Conservation (phyloP, 2,329 filamentous ascomycete species). For the Fusarium sp. region DNA sequence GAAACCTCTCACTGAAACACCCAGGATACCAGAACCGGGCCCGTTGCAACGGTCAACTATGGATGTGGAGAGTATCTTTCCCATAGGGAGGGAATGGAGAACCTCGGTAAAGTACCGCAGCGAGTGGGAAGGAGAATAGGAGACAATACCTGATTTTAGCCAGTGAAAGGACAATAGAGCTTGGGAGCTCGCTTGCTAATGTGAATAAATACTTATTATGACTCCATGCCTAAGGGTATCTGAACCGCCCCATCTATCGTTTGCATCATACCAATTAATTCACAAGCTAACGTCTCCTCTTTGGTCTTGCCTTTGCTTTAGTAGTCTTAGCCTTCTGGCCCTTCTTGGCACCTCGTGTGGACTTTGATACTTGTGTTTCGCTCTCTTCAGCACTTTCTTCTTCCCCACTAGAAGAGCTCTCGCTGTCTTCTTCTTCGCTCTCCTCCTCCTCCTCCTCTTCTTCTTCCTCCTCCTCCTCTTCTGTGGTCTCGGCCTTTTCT, state of each 20-base stretch:
- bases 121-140: constrained; percentile 55
- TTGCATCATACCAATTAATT: neutral
- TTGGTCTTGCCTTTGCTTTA: constrained; percentile 48
- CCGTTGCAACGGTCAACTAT: constrained; percentile 43
- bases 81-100: constrained; percentile 54
- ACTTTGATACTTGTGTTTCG: constrained; percentile 52
- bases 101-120: constrained; percentile 49
- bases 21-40: constrained; percentile 46
- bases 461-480: constrained; percentile 52
- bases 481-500: constrained; percentile 50
- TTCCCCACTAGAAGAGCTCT: constrained; percentile 47
- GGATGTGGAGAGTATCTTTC: constrained; percentile 51
- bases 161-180: neutral
- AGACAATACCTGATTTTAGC: neutral
- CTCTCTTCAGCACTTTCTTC: constrained; percentile 51
- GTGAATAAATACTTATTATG: neutral
- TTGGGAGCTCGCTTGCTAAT: neutral
- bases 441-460: constrained; percentile 42
- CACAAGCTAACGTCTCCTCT: constrained; percentile 41
- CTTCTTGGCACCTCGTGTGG: constrained; percentile 50
- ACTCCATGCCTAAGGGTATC: constrained; percentile 23
- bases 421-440: constrained; percentile 52
- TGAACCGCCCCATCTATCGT: constrained; percentile 1
- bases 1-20: constrained; percentile 50
- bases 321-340: constrained; percentile 43